Evolutionary conservation across 768 basidiomycete genomes (phyloP).

Genomic region (Tephrocybe sp.): DNA sequence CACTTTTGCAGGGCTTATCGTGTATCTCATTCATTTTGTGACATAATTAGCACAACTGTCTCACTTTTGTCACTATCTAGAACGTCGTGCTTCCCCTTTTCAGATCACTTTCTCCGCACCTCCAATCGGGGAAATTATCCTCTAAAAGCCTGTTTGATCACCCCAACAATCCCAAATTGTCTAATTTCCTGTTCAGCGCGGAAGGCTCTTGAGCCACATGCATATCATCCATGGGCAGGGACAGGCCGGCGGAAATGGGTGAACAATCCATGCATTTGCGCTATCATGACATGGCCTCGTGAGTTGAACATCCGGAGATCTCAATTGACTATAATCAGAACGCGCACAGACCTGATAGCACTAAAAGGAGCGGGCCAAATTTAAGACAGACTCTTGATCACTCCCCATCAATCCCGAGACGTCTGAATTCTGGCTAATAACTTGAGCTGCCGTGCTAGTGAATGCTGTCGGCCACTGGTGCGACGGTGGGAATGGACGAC

Average conservation of each 20-base stretch:
- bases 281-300: too few species aligned
- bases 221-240: too few species aligned
- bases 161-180: slow-evolving; percentile 7
- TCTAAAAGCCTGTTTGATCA: slow-evolving; percentile 4
- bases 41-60: slow-evolving; percentile 11
- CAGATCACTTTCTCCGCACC: not conserved
- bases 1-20: slow-evolving; percentile 10
- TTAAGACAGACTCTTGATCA: too few species aligned
- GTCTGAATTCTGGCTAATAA: slow-evolving; percentile 21
- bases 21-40: slow-evolving; percentile 13
- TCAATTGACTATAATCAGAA: too few species aligned
- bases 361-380: too few species aligned
- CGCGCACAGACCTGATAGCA: too few species aligned
- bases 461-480: slow-evolving; percentile 57
- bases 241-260: too few species aligned
- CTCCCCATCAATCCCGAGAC: too few species aligned
- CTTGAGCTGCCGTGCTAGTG: slow-evolving; percentile 64
- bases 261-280: too few species aligned
- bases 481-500: slow-evolving; percentile 48
- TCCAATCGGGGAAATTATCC: not conserved
- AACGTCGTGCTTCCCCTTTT: not conserved
- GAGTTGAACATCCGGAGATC: too few species aligned
- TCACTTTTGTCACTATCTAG: not conserved
- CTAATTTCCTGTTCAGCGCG: too few species aligned
- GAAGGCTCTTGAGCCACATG: too few species aligned